Conservation (phyloP, 495 filamentous ascomycete species). For the Aspergillus incahuasiensis region DNA sequence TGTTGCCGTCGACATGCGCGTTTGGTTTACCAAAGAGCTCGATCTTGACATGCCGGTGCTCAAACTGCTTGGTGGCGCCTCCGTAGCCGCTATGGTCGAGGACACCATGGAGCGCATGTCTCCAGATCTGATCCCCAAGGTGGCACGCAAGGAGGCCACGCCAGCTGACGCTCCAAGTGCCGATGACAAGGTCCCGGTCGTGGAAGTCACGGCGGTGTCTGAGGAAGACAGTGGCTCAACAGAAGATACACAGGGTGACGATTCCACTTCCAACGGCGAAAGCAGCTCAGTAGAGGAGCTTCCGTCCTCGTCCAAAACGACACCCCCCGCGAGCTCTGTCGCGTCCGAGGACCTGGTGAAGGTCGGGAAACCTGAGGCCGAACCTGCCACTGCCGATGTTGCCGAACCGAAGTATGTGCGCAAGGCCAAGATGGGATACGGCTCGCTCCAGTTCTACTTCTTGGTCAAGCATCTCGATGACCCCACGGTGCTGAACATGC, state of each 20-base stretch:
- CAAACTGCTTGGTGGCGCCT: constrained; percentile 38
- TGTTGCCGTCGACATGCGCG: constrained; percentile 30
- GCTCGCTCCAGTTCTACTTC: not conserved
- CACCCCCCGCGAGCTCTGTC: no score
- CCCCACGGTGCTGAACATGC: not conserved
- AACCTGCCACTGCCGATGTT: no score
- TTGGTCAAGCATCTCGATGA: not conserved
- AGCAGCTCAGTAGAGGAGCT: no score
- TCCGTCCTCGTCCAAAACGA: no score
- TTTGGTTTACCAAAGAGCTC: constrained; percentile 36
- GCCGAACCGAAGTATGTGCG: no score
- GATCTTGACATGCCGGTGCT: constrained; percentile 45
- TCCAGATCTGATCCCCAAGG: no score
- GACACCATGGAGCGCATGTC: no score
- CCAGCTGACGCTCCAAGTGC: constrained; percentile 19
- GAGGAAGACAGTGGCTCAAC: constrained; percentile 6
- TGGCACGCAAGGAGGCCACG: no score
- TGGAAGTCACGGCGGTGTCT: not conserved
- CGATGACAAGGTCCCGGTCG: constrained; percentile 21
- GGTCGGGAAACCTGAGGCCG: no score
- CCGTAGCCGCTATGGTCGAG: constrained; percentile 1
- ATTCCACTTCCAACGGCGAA: no score
- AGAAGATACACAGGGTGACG: not conserved
- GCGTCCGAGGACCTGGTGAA: no score
- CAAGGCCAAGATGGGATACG: constrained; percentile 1